These are phyloP conservation scores for Mortierella sp. DNA, from an alignment of 371 early-diverging fungal genomes.

Conservation along the genomic window DNA sequence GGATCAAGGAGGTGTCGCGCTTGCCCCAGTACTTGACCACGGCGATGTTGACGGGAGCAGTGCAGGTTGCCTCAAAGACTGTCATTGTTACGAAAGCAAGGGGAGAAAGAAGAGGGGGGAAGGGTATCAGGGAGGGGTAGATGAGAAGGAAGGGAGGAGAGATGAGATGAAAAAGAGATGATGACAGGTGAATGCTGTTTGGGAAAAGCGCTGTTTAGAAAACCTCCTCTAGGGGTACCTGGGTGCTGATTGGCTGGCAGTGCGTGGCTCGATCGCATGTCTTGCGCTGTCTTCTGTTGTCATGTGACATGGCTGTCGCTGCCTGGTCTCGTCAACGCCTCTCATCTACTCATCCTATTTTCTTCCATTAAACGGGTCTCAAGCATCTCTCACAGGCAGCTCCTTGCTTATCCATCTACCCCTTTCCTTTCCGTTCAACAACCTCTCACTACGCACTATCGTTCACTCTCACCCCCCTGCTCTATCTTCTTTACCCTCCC, in stretches of 20 bases:
- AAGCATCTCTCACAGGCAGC: no score
- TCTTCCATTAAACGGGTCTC: no score
- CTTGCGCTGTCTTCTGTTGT: no score
- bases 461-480: slow-evolving; percentile 2
- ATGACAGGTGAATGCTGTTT: not conserved
- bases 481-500: not conserved
- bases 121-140: no score
- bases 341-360: no score
- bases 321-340: no score
- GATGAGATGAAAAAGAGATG: slow-evolving; percentile 9
- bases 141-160: slow-evolving; percentile 2
- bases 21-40: slow-evolving; percentile 99
- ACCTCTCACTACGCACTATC: no score
- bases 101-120: not conserved
- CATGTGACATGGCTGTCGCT: no score
- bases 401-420: no score
- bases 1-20: slow-evolving; percentile 87
- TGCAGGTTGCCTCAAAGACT: slow-evolving; percentile 78
- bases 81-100: slow-evolving; percentile 12
- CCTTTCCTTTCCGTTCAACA: no score
- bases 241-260: slow-evolving; percentile 26
- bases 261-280: slow-evolving; percentile 33
- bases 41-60: slow-evolving; percentile 99
- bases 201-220: not conserved
- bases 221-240: no score